A percentile compares a stretch with the other conserved stretches of the same genome.
Evolutionary conservation across 306 rosid genomes (phyloP).

Genomic region (Casuarina cunninghamiana): DNA sequence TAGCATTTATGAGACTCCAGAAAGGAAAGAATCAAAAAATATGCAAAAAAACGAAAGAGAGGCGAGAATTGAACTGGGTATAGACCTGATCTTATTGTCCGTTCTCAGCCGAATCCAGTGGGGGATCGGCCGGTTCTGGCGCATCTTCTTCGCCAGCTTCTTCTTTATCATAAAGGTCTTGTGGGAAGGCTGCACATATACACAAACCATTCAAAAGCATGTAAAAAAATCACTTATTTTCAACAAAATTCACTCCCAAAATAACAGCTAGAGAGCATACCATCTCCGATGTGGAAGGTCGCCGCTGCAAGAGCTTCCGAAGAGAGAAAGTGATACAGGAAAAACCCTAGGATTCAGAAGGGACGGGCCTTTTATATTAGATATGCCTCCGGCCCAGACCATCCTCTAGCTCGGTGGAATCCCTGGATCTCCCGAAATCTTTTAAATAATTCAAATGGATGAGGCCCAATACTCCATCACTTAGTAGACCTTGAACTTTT

Average conservation of each 20-base stretch:
- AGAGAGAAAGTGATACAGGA: neutral
- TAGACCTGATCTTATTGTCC: conserved; percentile 78
- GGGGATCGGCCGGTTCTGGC: conserved; percentile 93
- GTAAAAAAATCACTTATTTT: neutral
- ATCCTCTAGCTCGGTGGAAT: neutral
- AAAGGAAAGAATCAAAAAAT: too few species aligned
- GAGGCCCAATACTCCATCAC: too few species aligned
- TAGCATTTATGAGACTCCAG: neutral
- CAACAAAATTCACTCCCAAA: neutral
- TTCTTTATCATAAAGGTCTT: conserved; percentile 85
- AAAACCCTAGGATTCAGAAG: neutral
- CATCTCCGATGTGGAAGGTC: conserved; percentile 37
- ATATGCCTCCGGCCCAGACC: neutral
- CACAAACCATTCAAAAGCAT: neutral
- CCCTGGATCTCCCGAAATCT: too few species aligned
- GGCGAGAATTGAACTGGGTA: neutral
- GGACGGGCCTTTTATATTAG: neutral
- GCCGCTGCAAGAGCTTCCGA: neutral
- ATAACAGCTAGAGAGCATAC: conserved; percentile 19
- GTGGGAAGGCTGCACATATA: conserved; percentile 69
- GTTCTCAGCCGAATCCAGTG: conserved; percentile 92
- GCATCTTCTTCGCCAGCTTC: conserved; percentile 93
- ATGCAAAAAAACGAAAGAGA: neutral
- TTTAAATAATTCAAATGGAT: too few species aligned
- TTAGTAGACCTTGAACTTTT: too few species aligned